Percentiles rank a stretch among this genome's conserved stretches.
phyloP scores from a whole-genome alignment of 176 grass and related monocot genomes.

The Chloris gayana region DNA sequence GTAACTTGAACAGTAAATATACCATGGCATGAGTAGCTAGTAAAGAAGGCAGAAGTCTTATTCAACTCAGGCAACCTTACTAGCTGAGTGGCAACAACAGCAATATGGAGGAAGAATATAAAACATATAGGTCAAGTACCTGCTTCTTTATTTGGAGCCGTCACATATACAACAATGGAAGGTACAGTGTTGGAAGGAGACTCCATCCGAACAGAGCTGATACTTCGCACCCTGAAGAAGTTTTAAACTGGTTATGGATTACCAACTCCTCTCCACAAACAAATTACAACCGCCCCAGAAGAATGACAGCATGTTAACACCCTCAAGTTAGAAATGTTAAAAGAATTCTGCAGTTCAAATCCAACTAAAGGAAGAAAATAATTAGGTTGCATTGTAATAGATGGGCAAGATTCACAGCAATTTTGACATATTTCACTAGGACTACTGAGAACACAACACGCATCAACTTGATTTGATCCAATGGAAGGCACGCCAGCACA shows the following conservation, averaged over 20 bases:
- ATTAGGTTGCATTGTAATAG: background rate
- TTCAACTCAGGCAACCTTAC: no score
- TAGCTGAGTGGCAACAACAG: no score
- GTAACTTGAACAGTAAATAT: background rate
- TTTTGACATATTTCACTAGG: background rate
- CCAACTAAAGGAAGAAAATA: background rate
- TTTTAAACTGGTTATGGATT: background rate
- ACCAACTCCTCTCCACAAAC: background rate
- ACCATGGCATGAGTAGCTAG: no score
- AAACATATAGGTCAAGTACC: slow-evolving; percentile 35
- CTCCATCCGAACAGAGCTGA: slow-evolving; percentile 72
- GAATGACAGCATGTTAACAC: background rate
- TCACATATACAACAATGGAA: slow-evolving; percentile 95
- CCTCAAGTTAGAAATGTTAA: background rate
- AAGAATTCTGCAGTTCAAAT: background rate
- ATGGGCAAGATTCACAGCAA: background rate
- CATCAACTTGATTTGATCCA: background rate
- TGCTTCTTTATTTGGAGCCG: slow-evolving; percentile 84
- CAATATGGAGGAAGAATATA: background rate
- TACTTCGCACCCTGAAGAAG: slow-evolving; percentile 44
- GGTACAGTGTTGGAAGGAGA: slow-evolving; percentile 61
- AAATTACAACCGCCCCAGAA: background rate
- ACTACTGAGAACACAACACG: background rate
- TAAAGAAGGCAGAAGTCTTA: no score
- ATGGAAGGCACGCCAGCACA: background rate